These are phyloP conservation scores for Brachypodium distachyon DNA, from an alignment of 202 grass and related monocot genomes.

Conservation along the genomic window DNA sequence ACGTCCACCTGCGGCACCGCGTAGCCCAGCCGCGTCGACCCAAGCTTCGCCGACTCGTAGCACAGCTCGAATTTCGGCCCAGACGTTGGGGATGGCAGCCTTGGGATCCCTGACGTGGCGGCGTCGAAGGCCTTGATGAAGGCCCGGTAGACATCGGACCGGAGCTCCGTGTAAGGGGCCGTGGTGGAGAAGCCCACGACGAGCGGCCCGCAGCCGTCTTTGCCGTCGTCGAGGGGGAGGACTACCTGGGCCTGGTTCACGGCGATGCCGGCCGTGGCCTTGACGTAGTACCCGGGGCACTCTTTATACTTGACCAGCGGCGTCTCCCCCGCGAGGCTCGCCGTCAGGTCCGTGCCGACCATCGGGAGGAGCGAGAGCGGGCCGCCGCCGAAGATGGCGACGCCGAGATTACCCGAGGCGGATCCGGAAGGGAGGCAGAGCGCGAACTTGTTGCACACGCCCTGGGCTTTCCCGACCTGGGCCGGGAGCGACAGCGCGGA, in stretches of 20 bases:
- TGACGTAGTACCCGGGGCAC: constrained; percentile 35
- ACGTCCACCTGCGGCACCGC: constrained; percentile 28
- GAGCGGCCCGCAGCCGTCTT: not conserved
- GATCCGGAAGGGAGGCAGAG: too few species aligned
- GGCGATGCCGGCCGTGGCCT: constrained; percentile 19
- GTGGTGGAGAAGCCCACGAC: constrained; percentile 23
- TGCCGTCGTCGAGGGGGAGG: not conserved
- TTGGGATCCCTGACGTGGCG: not conserved
- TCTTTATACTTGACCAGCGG: not conserved
- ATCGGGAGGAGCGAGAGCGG: constrained; percentile 33
- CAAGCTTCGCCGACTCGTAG: constrained; percentile 28
- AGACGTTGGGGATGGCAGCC: not conserved
- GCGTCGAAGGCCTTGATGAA: constrained; percentile 26
- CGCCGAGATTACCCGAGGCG: too few species aligned
- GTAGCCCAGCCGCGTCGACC: constrained; percentile 32
- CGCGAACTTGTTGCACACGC: constrained; percentile 27
- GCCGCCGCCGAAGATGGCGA: constrained; percentile 36
- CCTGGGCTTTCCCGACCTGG: constrained; percentile 19
- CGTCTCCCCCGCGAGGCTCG: not conserved
- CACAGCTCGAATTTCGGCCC: constrained; percentile 49
- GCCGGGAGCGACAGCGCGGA: constrained; percentile 14
- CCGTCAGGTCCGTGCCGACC: not conserved
- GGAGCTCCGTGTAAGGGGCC: constrained; percentile 25
- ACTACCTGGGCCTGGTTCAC: not conserved
- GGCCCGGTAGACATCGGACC: constrained; percentile 32